phyloP scores from a whole-genome alignment of 2,329 filamentous ascomycete species.

The Penicillium sp. region DNA sequence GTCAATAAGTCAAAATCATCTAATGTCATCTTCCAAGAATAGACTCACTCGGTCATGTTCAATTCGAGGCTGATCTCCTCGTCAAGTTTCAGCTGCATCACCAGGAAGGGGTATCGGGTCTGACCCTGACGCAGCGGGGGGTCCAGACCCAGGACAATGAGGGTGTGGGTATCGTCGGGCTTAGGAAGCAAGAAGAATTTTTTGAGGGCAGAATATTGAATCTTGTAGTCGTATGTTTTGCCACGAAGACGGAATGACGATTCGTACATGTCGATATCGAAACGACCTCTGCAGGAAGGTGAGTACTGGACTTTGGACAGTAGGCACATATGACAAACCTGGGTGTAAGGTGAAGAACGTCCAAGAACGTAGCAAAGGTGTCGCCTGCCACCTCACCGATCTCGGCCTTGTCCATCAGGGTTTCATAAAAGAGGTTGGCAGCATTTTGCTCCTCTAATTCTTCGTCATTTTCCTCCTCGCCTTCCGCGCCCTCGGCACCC shows the following conservation, averaged over 20 bases:
- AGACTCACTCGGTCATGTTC: constrained; percentile 75
- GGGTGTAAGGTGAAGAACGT: constrained; percentile 94
- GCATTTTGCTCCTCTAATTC: constrained; percentile 86
- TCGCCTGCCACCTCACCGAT: constrained; percentile 99
- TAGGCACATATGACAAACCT: constrained; percentile 53
- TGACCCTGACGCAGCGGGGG: constrained; percentile 94
- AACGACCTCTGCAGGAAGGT: constrained; percentile 71
- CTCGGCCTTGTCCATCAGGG: constrained; percentile 95
- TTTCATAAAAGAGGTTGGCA: constrained; percentile 96
- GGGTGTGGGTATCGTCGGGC: constrained; percentile 93
- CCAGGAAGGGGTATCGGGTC: constrained; percentile 94
- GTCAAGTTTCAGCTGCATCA: constrained; percentile 98
- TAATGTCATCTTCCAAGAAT: not conserved
- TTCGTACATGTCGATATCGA: constrained; percentile 99
- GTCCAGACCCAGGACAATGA: constrained; percentile 92
- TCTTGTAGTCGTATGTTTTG: constrained; percentile 99
- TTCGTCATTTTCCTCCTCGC: constrained; percentile 71
- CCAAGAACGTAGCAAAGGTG: constrained; percentile 94
- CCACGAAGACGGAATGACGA: constrained; percentile 93
- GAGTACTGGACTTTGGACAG: constrained; percentile 12
- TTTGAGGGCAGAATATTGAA: constrained; percentile 95
- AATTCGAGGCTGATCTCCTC: constrained; percentile 95
- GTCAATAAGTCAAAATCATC: not conserved
- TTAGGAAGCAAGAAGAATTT: constrained; percentile 99
- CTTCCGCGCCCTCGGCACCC: constrained; percentile 58